Evolutionary conservation across 306 rosid species (phyloP).

Genomic region (Mimosa bimucronata): DNA sequence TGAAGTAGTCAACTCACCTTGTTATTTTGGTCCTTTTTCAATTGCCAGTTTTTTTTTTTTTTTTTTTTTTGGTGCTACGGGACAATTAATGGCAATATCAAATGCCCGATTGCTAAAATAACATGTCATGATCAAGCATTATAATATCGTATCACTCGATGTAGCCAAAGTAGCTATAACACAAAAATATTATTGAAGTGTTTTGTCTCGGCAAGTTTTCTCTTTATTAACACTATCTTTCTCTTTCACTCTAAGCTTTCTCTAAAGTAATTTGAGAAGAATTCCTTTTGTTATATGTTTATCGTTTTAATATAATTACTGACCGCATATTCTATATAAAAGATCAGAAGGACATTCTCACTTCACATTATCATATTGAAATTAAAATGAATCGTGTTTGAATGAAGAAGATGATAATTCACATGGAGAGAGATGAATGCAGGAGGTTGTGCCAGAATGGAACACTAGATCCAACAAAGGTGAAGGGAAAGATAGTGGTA

Average conservation of each 20-base stretch:
- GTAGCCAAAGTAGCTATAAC: not conserved
- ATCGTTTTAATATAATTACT: not conserved
- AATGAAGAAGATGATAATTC: not conserved
- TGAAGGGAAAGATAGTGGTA: slow-evolving; percentile 75
- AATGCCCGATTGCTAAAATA: not conserved
- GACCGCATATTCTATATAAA: not conserved
- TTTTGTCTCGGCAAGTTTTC: not conserved
- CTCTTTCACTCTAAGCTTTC: not conserved
- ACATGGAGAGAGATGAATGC: slow-evolving; percentile 20
- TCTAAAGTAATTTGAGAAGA: not conserved
- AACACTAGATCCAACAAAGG: slow-evolving; percentile 80
- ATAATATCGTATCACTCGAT: not conserved
- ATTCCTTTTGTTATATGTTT: not conserved
- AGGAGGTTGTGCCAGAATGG: slow-evolving; percentile 77
- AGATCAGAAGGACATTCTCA: not conserved
- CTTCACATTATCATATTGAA: not conserved
- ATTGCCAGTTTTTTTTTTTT: not conserved
- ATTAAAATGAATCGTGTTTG: not conserved
- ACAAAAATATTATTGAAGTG: not conserved
- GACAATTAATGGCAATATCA: not conserved
- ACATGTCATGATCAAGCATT: not conserved
- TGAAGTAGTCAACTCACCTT: not conserved
- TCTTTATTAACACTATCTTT: not conserved
- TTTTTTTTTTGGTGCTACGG: too few species aligned
- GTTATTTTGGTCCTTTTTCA: not conserved